Conservation (phyloP, 2,329 filamentous ascomycete genomes). For the Colletotrichum horii region DNA sequence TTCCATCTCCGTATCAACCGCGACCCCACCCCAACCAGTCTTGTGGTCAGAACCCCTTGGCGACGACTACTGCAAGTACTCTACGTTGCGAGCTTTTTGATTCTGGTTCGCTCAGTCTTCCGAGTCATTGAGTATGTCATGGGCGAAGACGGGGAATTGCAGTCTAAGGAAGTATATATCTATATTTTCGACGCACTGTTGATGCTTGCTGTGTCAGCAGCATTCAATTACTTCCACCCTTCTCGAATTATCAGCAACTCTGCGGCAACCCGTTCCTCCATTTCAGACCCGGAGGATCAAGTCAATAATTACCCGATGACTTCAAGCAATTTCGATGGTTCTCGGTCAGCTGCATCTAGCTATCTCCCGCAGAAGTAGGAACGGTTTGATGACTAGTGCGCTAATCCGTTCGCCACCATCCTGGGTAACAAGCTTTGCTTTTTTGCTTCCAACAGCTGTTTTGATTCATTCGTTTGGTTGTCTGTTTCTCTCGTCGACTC, state of each 20-base stretch:
- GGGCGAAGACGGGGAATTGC: slow-evolving; percentile 35
- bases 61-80: slow-evolving; percentile 30
- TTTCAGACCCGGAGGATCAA: background rate
- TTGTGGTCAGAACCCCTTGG: slow-evolving; percentile 28
- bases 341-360: background rate
- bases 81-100: slow-evolving; percentile 34
- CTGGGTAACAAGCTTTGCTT: background rate
- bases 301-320: background rate
- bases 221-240: slow-evolving; percentile 22
- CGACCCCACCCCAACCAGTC: background rate
- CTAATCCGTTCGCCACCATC: background rate
- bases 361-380: background rate
- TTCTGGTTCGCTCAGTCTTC: slow-evolving; percentile 46
- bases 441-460: background rate
- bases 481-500: background rate
- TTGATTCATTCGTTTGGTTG: background rate
- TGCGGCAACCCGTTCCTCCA: background rate
- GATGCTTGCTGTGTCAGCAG: slow-evolving; percentile 31
- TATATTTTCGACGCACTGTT: slow-evolving; percentile 44
- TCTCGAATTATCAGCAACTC: background rate
- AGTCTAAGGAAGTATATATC: slow-evolving; percentile 36
- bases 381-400: background rate
- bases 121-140: slow-evolving; percentile 45
- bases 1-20: slow-evolving; percentile 45
- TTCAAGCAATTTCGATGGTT: background rate